Conservation (phyloP, 1,284 basidiomycete species). For the Ceratobasidium sp. region DNA sequence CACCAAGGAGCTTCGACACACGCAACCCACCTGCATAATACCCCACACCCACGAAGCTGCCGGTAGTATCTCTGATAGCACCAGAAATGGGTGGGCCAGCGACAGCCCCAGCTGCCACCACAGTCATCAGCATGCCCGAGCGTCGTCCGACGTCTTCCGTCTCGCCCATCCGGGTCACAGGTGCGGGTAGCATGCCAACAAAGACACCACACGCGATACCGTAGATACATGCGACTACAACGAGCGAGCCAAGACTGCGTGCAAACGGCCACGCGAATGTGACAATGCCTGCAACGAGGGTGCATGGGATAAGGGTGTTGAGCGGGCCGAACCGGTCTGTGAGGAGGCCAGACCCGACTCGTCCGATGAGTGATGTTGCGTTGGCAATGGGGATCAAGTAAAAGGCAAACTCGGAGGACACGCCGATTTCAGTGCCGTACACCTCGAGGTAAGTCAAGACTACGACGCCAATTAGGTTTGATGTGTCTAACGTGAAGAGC, state of each 20-base stretch:
- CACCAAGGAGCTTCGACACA: slow-evolving; percentile 43
- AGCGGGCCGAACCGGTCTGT: slow-evolving; percentile 61
- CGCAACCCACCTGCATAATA: slow-evolving; percentile 65
- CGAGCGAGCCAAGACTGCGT: slow-evolving; percentile 56
- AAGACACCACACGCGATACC: slow-evolving; percentile 68
- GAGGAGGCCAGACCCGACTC: slow-evolving; percentile 57
- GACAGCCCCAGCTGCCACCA: slow-evolving; percentile 62
- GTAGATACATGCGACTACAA: slow-evolving; percentile 63
- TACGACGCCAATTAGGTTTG: slow-evolving; percentile 47
- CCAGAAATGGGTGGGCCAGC: slow-evolving; percentile 69
- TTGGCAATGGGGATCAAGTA: slow-evolving; percentile 64
- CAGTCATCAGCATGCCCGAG: slow-evolving; percentile 66
- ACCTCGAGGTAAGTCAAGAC: slow-evolving; percentile 64
- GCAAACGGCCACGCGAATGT: slow-evolving; percentile 71
- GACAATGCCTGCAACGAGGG: slow-evolving; percentile 61
- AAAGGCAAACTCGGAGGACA: slow-evolving; percentile 57
- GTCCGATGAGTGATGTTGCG: slow-evolving; percentile 59
- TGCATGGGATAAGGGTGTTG: slow-evolving; percentile 68
- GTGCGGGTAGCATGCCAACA: slow-evolving; percentile 64
- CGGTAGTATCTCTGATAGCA: slow-evolving; percentile 62
- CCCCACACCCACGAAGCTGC: slow-evolving; percentile 65
- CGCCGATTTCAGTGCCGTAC: slow-evolving; percentile 56
- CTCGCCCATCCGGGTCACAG: slow-evolving; percentile 69
- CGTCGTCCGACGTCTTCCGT: slow-evolving; percentile 69
- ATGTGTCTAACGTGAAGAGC: neutral